Conservation (phyloP, 2,329 filamentous ascomycete genomes). For the Talaromyces sp. region DNA sequence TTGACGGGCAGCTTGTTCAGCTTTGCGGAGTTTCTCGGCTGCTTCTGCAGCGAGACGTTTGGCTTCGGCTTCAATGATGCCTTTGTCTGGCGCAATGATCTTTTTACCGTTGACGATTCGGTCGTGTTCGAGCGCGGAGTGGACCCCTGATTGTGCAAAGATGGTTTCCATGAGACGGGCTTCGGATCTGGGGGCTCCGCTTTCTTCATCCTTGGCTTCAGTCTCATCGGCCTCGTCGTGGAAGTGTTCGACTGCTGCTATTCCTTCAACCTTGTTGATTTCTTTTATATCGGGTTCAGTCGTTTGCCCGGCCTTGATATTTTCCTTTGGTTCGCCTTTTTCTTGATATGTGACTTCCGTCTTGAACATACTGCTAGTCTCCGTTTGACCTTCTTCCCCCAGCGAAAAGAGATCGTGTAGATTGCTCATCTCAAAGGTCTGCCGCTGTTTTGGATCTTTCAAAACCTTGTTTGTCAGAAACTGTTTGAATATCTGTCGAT, state of each 20-base stretch:
- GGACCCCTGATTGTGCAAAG: conserved; percentile 79
- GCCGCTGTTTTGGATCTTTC: conserved; percentile 87
- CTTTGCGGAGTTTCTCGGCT: conserved; percentile 69
- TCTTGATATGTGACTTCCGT: conserved; percentile 68
- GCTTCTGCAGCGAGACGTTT: conserved; percentile 74
- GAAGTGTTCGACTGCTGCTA: conserved; percentile 65
- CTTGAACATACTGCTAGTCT: conserved; percentile 82
- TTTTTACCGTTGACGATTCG: conserved; percentile 77
- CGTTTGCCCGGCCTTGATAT: not conserved
- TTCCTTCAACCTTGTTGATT: conserved; percentile 55
- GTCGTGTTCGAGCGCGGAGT: conserved; percentile 91
- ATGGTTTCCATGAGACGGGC: conserved; percentile 83
- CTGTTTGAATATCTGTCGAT: conserved; percentile 97
- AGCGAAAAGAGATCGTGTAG: conserved; percentile 88
- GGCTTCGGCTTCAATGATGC: conserved; percentile 77
- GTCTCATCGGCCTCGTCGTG: conserved; percentile 46
- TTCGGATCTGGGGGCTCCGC: conserved; percentile 49
- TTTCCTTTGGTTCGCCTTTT: conserved; percentile 24
- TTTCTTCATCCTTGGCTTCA: not conserved
- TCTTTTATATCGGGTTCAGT: conserved; percentile 39
- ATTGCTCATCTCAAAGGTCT: conserved; percentile 85
- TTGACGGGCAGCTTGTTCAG: conserved; percentile 67
- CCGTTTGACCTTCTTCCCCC: conserved; percentile 66
- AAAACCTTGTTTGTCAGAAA: conserved; percentile 96
- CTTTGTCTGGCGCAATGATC: conserved; percentile 68